Conservation (phyloP, 1,284 basidiomycete genomes). For the Quambalaria eucalypti region DNA sequence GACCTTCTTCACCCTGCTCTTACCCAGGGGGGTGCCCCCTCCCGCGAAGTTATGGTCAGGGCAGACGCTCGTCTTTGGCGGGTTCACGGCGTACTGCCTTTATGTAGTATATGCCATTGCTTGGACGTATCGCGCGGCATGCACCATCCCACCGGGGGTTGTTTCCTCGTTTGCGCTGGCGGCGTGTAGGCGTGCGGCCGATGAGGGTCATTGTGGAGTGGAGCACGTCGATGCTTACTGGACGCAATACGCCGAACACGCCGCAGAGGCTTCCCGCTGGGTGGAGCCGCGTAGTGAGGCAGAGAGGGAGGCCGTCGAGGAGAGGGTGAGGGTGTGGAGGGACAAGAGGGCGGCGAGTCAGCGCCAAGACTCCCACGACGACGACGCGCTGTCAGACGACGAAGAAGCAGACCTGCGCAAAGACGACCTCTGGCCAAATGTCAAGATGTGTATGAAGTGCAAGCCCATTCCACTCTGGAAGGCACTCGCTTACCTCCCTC, state of each 20-base stretch:
- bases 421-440: constrained; percentile 24
- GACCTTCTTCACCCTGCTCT: constrained; percentile 56
- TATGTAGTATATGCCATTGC: constrained; percentile 69
- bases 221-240: constrained; percentile 51
- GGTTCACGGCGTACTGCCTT: constrained; percentile 51
- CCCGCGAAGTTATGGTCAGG: constrained; percentile 27
- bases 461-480: constrained; percentile 22
- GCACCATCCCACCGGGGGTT: constrained; percentile 54
- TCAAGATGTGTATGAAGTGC: constrained; percentile 44
- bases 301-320: not conserved
- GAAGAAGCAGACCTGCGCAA: constrained; percentile 6
- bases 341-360: not conserved
- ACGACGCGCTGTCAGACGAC: constrained; percentile 17
- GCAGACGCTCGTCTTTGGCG: constrained; percentile 27
- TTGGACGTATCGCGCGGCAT: constrained; percentile 73
- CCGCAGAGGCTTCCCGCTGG: not conserved
- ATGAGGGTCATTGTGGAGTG: constrained; percentile 84
- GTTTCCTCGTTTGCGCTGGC: not conserved
- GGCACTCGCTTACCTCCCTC: constrained; percentile 33
- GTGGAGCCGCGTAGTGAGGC: not conserved
- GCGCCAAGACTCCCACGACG: constrained; percentile 7
- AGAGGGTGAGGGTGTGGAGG: not conserved
- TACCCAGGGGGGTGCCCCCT: constrained; percentile 21
- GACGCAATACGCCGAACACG: constrained; percentile 34
- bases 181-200: constrained; percentile 30